Conservation (phyloP, 225 moss, liverwort and hornwort genomes). For the Straminergon stramineum region DNA sequence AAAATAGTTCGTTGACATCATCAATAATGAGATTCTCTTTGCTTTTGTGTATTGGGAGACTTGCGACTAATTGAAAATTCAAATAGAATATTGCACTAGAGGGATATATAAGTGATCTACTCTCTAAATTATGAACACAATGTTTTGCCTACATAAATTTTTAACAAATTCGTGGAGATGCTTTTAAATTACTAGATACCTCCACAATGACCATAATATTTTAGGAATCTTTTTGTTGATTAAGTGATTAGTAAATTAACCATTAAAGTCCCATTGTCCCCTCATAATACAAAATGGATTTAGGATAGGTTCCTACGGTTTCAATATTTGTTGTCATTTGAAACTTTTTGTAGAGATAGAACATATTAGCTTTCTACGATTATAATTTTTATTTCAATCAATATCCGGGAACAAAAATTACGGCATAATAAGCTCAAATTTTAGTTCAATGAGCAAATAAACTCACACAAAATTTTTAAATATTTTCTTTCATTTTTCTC, state of each 20-base stretch:
- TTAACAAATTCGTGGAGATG: accelerated
- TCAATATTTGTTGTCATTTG: not conserved
- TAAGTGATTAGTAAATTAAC: no score
- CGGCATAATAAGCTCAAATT: not conserved
- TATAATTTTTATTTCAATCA: not conserved
- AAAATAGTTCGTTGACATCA: not conserved
- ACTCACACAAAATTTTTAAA: no score
- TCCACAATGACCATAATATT: accelerated
- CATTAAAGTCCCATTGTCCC: not conserved
- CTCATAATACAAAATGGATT: not conserved
- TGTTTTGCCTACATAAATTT: not conserved
- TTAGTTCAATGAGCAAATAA: no score
- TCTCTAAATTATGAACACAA: not conserved
- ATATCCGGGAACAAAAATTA: accelerated
- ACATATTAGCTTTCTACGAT: not conserved
- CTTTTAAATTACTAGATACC: no score
- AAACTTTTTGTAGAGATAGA: not conserved
- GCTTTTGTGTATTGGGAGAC: not conserved
- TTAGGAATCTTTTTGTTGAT: accelerated
- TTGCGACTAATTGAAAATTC: no score
- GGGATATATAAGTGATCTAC: not conserved
- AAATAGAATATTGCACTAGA: no score
- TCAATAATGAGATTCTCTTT: not conserved
- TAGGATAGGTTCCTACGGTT: accelerated
- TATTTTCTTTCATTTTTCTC: no score